These are phyloP conservation scores for Favolaschia claudopus DNA, from an alignment of 768 basidiomycete species.

Conservation along the genomic window DNA sequence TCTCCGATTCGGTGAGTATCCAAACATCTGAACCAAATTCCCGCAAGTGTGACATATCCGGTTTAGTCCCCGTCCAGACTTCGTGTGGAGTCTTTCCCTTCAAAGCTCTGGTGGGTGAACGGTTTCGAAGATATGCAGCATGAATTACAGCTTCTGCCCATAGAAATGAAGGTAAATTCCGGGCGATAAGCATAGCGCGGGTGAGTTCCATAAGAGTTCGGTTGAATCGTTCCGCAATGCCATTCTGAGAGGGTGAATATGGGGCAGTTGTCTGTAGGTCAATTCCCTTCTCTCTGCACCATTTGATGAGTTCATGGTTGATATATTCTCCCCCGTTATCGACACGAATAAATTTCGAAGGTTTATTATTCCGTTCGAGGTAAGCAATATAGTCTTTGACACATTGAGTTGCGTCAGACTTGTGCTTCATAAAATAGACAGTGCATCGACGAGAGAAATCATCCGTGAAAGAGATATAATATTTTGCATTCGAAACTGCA, in stretches of 20 bases:
- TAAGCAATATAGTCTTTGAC: slow-evolving; percentile 3
- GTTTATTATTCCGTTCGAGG: background rate
- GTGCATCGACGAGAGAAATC: no score
- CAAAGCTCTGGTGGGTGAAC: slow-evolving; percentile 6
- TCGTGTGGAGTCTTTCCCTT: slow-evolving; percentile 1
- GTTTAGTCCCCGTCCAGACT: slow-evolving; percentile 1
- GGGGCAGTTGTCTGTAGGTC: slow-evolving; percentile 5
- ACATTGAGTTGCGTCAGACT: slow-evolving; percentile 10
- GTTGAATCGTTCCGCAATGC: slow-evolving; percentile 11
- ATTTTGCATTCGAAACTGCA: no score
- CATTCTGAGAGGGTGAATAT: slow-evolving; percentile 12
- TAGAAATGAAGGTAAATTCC: slow-evolving; percentile 8
- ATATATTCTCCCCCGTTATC: slow-evolving; percentile 10
- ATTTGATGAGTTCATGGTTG: slow-evolving; percentile 4
- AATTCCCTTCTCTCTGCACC: slow-evolving; percentile 9
- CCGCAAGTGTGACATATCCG: slow-evolving; percentile 1
- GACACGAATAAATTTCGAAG: background rate
- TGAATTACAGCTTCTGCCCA: slow-evolving; percentile 7
- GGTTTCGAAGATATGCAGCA: slow-evolving; percentile 6
- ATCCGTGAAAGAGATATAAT: no score
- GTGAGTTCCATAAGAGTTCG: slow-evolving; percentile 8
- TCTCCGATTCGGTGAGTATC: no score
- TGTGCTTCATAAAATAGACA: no score
- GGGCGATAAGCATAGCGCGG: slow-evolving; percentile 11
- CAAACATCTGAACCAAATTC: slow-evolving; percentile 12